phyloP scores from a whole-genome alignment of 352 stramenopile species.

The Globisporangium heterothallicum region DNA sequence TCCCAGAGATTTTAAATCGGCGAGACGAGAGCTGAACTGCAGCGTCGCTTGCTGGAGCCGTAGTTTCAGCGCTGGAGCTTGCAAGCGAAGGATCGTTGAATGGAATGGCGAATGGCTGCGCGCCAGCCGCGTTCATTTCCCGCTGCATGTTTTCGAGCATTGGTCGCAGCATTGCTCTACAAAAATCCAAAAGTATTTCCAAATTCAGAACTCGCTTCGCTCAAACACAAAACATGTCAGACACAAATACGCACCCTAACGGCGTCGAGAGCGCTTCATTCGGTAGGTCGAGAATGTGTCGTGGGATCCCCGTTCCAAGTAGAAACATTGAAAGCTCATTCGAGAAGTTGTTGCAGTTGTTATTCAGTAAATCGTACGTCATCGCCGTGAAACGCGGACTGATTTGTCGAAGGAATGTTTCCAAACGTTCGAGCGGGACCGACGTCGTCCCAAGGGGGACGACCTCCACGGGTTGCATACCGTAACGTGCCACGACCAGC shows the following conservation, averaged over 20 bases:
- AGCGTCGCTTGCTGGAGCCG: not conserved
- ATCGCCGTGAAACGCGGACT: slow-evolving; percentile 78
- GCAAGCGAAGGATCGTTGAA: slow-evolving; percentile 61
- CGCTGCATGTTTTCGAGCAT: slow-evolving; percentile 84
- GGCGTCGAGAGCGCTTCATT: slow-evolving; percentile 85
- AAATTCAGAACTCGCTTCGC: not conserved
- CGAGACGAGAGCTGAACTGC: slow-evolving; percentile 25
- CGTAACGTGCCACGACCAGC: slow-evolving; percentile 69
- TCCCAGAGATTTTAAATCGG: slow-evolving; percentile 51
- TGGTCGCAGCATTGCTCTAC: slow-evolving; percentile 68
- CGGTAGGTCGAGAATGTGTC: slow-evolving; percentile 88
- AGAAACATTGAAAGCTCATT: slow-evolving; percentile 88
- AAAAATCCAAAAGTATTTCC: slow-evolving; percentile 2
- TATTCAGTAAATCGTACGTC: slow-evolving; percentile 92
- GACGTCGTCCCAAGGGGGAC: slow-evolving; percentile 77
- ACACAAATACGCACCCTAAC: slow-evolving; percentile 59
- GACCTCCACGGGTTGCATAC: slow-evolving; percentile 84
- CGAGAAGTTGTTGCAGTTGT: slow-evolving; percentile 98
- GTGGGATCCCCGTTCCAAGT: slow-evolving; percentile 83
- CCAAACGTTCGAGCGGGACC: slow-evolving; percentile 65
- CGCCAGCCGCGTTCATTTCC: slow-evolving; percentile 52
- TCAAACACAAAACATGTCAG: slow-evolving; percentile 5
- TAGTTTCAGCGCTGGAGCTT: not conserved
- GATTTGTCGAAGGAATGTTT: slow-evolving; percentile 77
- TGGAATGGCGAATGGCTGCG: slow-evolving; percentile 58